Conservation (phyloP, 108 stramenopile genomes). For the Thalassiosira profunda region DNA sequence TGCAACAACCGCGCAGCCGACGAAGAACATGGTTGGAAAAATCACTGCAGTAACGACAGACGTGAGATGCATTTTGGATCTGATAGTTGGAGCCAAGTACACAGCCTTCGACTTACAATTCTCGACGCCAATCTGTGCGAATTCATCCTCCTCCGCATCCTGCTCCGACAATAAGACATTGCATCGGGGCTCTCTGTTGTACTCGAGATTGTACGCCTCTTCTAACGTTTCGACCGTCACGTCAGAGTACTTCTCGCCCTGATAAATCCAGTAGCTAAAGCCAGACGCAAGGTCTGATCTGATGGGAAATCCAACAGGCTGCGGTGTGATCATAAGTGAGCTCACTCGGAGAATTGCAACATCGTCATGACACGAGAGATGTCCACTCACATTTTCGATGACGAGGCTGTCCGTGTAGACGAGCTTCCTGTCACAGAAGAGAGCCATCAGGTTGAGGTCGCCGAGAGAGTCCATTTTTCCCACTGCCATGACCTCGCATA, state of each 20-base stretch:
- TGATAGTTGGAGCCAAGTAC: no score
- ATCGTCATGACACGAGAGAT: no score
- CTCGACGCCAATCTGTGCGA: slow-evolving; percentile 20
- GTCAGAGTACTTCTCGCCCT: slow-evolving; percentile 14
- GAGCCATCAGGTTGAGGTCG: background rate
- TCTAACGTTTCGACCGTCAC: slow-evolving; percentile 1
- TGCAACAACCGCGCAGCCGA: background rate
- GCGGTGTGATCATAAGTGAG: no score
- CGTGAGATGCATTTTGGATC: no score
- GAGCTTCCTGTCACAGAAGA: slow-evolving; percentile 6
- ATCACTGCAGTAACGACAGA: no score
- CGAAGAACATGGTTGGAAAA: slow-evolving; percentile 12
- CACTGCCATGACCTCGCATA: slow-evolving; percentile 21
- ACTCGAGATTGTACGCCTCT: background rate
- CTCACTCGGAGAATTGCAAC: no score
- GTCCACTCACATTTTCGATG: slow-evolving; percentile 18
- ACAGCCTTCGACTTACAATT: no score
- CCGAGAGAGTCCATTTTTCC: slow-evolving; percentile 9
- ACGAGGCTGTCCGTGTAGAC: slow-evolving; percentile 20
- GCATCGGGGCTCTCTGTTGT: background rate
- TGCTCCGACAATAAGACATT: slow-evolving; percentile 20
- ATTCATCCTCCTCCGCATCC: no score
- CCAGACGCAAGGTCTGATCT: slow-evolving; percentile 15
- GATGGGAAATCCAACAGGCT: slow-evolving; percentile 24
- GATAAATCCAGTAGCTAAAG: slow-evolving; percentile 20